Base-by-base conservation (phyloP, 495 filamentous ascomycete species). In the Jackrogersella minutella region DNA sequence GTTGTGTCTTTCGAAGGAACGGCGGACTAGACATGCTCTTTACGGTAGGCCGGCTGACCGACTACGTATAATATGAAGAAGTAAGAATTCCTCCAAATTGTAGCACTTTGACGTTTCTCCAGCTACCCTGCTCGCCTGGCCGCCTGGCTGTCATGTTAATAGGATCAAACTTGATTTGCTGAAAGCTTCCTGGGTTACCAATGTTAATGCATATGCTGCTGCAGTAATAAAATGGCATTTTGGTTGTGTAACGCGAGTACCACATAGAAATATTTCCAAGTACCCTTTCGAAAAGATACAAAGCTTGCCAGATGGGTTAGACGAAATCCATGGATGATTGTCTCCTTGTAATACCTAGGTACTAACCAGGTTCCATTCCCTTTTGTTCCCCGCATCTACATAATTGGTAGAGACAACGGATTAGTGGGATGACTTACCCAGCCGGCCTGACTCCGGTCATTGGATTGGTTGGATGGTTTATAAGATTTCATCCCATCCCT, bases 261-360 rank as follows among this genome's bases (percentile, higher is more conserved):
- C 43, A 50, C 28, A 43, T 46, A n/a, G 39, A 5, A 0, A 53
- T 17, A 58, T 52, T 34, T n/a, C 14, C 22, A 62, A 39, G 64
- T 68, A 62, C 52, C 58, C 44, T 39, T 58, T 62, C 22, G 2
- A 41, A 58, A 62, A 62, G 58, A 53, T 68, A 68, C 58, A 68
- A 47, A 41, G 19, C 22, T 46, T 24, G 41, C 19, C 22, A 46
- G 13, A 10, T 47, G 37, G 16, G 22, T 31, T 44, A 17, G 21
- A n/a, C 28, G 26, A 44, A 24, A 17, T 33, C 44, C 34, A 43
- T 31, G 43, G 13, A 41, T n/a, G n/a, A 26, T 39, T 46, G 28
- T 53, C 36, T 46, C 52, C 52, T 51, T 7, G 33, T 34, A 37
- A 44, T 52, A 51, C 19, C 11, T 21, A 6, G 40, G 19, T 21